These are phyloP conservation scores for Auricularia sp. DNA, from an alignment of 768 basidiomycete genomes.

Conservation along the genomic window DNA sequence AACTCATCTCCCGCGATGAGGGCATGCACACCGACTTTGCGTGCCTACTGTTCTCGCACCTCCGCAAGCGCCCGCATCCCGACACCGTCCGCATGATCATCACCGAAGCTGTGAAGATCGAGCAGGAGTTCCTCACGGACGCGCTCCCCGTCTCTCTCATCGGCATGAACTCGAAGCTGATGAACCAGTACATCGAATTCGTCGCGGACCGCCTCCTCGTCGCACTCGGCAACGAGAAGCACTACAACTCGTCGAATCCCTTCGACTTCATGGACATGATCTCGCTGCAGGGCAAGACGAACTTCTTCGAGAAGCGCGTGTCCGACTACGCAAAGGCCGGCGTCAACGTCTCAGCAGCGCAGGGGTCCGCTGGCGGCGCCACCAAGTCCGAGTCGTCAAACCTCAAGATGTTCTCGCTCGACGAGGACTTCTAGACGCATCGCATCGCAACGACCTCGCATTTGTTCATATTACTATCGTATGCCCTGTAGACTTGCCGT, in stretches of 20 bases:
- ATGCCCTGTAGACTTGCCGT: neutral
- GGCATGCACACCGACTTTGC: constrained; percentile 97
- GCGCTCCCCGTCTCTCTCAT: constrained; percentile 80
- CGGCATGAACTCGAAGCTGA: constrained; percentile 85
- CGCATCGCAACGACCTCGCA: neutral
- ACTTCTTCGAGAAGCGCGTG: constrained; percentile 94
- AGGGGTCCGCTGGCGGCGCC: neutral
- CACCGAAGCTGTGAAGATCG: constrained; percentile 72
- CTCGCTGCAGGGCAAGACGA: constrained; percentile 90
- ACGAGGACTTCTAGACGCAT: constrained; percentile 26
- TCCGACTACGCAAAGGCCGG: constrained; percentile 42
- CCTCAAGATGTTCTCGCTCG: constrained; percentile 19
- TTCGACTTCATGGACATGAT: constrained; percentile 95
- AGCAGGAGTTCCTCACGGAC: constrained; percentile 83
- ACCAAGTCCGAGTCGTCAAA: neutral
- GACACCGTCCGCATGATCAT: constrained; percentile 63
- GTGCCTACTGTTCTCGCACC: constrained; percentile 77
- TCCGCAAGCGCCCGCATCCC: constrained; percentile 73
- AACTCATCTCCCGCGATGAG: constrained; percentile 91
- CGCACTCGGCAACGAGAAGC: constrained; percentile 71
- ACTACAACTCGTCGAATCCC: constrained; percentile 70
- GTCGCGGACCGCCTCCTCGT: constrained; percentile 84
- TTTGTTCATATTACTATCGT: neutral
- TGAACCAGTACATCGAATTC: constrained; percentile 88
- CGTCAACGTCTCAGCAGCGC: constrained; percentile 22